A percentile compares a stretch with the other conserved stretches of the same genome.
phyloP scores from a whole-genome alignment of 1,284 basidiomycete genomes.

The Schizophyllum commune region DNA sequence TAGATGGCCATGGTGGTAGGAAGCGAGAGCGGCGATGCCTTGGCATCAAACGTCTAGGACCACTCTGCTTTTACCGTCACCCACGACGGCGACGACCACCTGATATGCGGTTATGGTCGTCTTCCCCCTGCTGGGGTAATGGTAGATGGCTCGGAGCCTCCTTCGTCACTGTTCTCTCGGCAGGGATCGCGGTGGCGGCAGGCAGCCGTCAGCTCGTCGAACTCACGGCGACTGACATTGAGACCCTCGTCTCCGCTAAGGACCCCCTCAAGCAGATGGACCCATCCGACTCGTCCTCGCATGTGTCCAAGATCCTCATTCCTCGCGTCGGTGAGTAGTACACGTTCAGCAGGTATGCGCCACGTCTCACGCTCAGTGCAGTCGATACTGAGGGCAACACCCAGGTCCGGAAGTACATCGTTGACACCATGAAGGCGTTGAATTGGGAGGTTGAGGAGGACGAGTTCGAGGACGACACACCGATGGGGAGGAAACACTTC shows the following conservation, averaged over 20 bases:
- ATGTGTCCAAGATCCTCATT: conserved; percentile 76
- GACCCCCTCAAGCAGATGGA: conserved; percentile 66
- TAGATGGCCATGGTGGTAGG: conserved; percentile 57
- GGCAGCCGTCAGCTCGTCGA: neutral
- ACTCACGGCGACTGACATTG: conserved; percentile 27
- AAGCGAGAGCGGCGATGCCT: neutral
- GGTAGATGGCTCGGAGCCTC: neutral
- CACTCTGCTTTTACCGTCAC: neutral
- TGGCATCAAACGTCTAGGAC: neutral
- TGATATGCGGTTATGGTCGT: neutral
- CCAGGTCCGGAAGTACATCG: conserved; percentile 71
- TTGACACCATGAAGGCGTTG: conserved; percentile 56
- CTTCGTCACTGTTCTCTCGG: neutral
- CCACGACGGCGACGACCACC: neutral
- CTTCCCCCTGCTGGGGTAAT: neutral
- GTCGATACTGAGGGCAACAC: conserved; percentile 75
- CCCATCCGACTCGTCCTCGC: conserved; percentile 55
- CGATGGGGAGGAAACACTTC: conserved; percentile 76
- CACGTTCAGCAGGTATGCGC: neutral
- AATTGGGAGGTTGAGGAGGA: conserved; percentile 87
- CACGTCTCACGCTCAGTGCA: conserved; percentile 19
- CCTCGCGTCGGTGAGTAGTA: conserved; percentile 64
- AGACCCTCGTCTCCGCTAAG: conserved; percentile 39
- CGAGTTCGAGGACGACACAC: conserved; percentile 74
- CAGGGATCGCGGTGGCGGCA: neutral